Percentiles rank a stretch among this genome's conserved stretches.
Conservation (phyloP, 176 grass and related monocot genomes). For the Eleusine coracana region DNA sequence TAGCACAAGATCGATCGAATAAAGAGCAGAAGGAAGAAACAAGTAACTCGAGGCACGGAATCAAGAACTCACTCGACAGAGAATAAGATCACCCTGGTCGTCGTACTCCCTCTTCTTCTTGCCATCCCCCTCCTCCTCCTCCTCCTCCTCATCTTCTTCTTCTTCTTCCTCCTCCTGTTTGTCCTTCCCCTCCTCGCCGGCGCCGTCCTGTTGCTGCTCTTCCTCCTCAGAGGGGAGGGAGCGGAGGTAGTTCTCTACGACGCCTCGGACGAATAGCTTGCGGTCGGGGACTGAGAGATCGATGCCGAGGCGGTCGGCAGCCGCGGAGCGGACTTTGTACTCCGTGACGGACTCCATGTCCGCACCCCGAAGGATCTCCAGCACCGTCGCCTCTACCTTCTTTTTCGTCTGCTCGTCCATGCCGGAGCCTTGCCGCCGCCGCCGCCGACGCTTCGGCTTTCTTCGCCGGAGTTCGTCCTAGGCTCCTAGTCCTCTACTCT, state of each 20-base stretch:
- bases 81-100: constrained; percentile 80
- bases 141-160: constrained; percentile 24
- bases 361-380: constrained; percentile 68
- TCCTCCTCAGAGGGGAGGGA: constrained; percentile 33
- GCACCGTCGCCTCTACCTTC: constrained; percentile 65
- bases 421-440: constrained; percentile 7
- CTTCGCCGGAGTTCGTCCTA: constrained; percentile 11
- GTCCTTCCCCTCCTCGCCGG: constrained; percentile 22
- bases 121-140: neutral
- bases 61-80: constrained; percentile 68
- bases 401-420: constrained; percentile 64
- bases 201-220: constrained; percentile 13
- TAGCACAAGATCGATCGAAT: constrained; percentile 31
- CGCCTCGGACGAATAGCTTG: constrained; percentile 66
- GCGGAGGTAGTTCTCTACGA: constrained; percentile 70
- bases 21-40: neutral
- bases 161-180: constrained; percentile 28
- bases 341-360: constrained; percentile 74
- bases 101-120: constrained; percentile 55
- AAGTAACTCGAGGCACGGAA: neutral
- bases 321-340: constrained; percentile 62
- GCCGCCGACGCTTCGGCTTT: neutral
- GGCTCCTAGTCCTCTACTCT: neutral
- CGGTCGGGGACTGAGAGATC: constrained; percentile 67
- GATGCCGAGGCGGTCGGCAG: constrained; percentile 67